A percentile compares a stretch with the other conserved stretches of the same genome.
phyloP scores from a whole-genome alignment of 2,329 filamentous ascomycete species.

The Botrytis pseudocinerea region DNA sequence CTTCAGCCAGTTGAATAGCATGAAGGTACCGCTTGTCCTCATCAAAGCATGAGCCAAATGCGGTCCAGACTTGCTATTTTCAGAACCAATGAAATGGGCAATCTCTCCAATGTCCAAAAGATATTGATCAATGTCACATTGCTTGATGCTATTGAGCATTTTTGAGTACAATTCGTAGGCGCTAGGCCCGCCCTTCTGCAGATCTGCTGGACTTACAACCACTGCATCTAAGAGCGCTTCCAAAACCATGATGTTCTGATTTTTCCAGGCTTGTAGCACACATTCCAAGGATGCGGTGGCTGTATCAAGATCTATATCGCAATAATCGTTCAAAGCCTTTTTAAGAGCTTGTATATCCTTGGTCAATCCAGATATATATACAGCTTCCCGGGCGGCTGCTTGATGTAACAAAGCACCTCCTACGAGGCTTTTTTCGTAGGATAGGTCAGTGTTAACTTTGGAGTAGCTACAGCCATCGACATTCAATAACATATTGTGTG shows the following conservation, averaged over 20 bases:
- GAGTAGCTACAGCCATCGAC: neutral
- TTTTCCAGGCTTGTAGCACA: conserved; percentile 26
- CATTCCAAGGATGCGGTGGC: conserved; percentile 24
- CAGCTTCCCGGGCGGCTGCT: conserved; percentile 22
- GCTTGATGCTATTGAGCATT: conserved; percentile 9
- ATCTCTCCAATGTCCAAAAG: conserved; percentile 17
- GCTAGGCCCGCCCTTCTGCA: neutral
- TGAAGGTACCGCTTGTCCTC: conserved; percentile 46
- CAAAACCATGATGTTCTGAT: neutral
- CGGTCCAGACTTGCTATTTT: conserved; percentile 22
- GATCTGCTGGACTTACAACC: neutral
- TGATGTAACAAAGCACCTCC: conserved; percentile 20
- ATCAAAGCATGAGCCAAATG: conserved; percentile 52
- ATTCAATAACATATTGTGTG: neutral
- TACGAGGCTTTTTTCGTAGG: neutral
- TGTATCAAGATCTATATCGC: conserved; percentile 23
- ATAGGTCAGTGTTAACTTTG: conserved; percentile 5
- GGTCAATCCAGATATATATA: conserved; percentile 25
- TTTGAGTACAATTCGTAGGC: neutral
- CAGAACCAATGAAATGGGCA: neutral
- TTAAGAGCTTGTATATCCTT: conserved; percentile 21
- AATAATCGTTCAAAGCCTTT: conserved; percentile 6
- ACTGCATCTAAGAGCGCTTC: conserved; percentile 6
- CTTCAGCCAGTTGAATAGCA: conserved; percentile 20
- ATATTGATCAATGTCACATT: conserved; percentile 20